phyloP scores from a whole-genome alignment of 1,284 basidiomycete genomes.

The Pseudozyma pruni region DNA sequence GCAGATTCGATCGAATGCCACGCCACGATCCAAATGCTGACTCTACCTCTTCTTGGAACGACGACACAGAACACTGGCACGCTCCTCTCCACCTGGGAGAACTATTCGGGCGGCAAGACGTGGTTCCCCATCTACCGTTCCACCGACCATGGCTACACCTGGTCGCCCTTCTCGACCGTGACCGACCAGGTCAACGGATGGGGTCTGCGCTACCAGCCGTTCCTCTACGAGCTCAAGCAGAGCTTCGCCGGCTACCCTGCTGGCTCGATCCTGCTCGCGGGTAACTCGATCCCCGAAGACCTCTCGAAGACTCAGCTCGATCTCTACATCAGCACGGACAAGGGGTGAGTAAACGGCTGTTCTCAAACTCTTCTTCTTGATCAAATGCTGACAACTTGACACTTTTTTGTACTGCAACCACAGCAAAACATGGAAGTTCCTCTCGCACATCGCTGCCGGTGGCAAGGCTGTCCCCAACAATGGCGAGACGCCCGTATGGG shows the following conservation, averaged over 20 bases:
- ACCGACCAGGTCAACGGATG: conserved; percentile 57
- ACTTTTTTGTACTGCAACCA: too few relatives aligned
- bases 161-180: conserved; percentile 27
- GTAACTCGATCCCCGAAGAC: conserved; percentile 51
- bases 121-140: conserved; percentile 48
- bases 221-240: conserved; percentile 61
- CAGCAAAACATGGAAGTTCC: conserved; percentile 65
- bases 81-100: conserved; percentile 34
- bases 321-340: conserved; percentile 67
- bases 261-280: conserved; percentile 67
- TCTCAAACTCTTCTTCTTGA: background rate
- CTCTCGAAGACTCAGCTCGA: conserved; percentile 67
- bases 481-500: conserved; percentile 67
- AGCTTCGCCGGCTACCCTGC: conserved; percentile 57
- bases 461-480: conserved; percentile 55
- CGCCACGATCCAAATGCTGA: background rate
- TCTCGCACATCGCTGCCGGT: conserved; percentile 57
- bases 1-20: background rate
- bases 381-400: too few relatives aligned
- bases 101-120: conserved; percentile 27
- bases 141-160: conserved; percentile 34
- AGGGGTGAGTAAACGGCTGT: too few relatives aligned
- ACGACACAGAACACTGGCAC: conserved; percentile 30
- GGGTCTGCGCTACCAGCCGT: conserved; percentile 68
- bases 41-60: background rate